These are phyloP conservation scores for Byssothecium circinans DNA, from an alignment of 2,329 filamentous ascomycete genomes.

Conservation along the genomic window DNA sequence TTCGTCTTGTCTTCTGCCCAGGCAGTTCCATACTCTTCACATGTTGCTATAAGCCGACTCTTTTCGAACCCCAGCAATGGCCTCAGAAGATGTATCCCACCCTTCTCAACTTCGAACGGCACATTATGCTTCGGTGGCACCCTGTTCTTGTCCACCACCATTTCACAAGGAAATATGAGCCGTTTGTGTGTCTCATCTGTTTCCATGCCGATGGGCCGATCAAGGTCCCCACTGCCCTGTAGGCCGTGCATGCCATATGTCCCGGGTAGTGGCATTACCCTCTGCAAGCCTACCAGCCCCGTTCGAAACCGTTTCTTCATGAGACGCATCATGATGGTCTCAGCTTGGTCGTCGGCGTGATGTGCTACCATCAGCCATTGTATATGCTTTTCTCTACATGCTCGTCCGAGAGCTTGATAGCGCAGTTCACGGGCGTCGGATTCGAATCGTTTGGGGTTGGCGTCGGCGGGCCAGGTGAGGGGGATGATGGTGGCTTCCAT, in stretches of 20 bases:
- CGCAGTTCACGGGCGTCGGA: constrained; percentile 72
- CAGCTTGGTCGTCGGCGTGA: constrained; percentile 87
- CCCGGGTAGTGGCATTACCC: constrained; percentile 74
- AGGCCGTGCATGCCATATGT: constrained; percentile 74
- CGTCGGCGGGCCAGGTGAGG: constrained; percentile 42
- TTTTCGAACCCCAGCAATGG: constrained; percentile 74
- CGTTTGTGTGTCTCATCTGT: background rate
- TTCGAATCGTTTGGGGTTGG: constrained; percentile 68
- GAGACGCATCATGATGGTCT: constrained; percentile 83
- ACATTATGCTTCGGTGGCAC: constrained; percentile 11
- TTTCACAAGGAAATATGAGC: no score
- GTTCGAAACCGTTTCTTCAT: constrained; percentile 65
- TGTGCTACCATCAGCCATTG: constrained; percentile 75
- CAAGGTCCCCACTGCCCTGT: constrained; percentile 46
- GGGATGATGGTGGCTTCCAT: constrained; percentile 37
- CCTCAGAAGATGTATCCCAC: constrained; percentile 68
- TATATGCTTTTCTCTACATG: constrained; percentile 58
- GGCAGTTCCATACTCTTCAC: constrained; percentile 63
- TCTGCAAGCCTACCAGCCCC: constrained; percentile 72
- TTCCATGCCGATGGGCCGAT: background rate
- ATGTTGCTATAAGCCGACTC: constrained; percentile 72
- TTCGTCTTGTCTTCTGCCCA: constrained; percentile 93
- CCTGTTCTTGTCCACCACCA: background rate
- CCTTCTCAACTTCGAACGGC: constrained; percentile 56
- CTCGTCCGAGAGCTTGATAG: constrained; percentile 69